Conservation (phyloP, 164 flowering plant species). For the Annona squamosa region DNA sequence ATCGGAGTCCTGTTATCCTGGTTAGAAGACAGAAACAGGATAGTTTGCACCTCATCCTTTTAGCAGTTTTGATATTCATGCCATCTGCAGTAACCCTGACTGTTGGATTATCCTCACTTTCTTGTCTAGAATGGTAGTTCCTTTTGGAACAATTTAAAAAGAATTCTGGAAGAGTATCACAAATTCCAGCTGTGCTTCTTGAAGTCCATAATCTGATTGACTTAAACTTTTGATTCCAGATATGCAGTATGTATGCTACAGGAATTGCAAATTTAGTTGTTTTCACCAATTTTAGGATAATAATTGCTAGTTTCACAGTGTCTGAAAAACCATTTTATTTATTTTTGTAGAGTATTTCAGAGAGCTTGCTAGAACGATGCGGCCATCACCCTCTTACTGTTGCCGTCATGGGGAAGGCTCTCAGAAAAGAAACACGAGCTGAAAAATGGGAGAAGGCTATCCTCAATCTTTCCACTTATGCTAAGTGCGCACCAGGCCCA, state of each 20-base stretch:
- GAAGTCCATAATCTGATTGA: no score
- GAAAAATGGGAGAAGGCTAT: conserved; percentile 50
- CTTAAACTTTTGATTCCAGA: not conserved
- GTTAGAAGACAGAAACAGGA: no score
- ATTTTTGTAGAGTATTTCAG: conserved; percentile 19
- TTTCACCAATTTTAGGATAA: not conserved
- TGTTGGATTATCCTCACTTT: no score
- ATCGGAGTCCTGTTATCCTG: no score
- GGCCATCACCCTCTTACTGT: conserved; percentile 54
- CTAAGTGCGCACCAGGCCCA: conserved; percentile 46
- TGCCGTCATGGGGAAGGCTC: conserved; percentile 54
- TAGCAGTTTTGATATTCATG: no score
- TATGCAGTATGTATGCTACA: not conserved
- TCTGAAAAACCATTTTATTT: not conserved
- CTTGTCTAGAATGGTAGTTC: no score
- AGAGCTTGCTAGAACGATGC: conserved; percentile 41
- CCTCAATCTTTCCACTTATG: conserved; percentile 36
- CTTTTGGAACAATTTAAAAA: no score
- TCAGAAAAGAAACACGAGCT: conserved; percentile 36
- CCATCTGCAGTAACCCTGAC: no score
- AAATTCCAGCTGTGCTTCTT: no score
- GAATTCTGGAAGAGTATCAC: no score
- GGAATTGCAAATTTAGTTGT: not conserved
- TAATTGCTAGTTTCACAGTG: not conserved
- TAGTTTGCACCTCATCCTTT: no score